Evolutionary conservation across 1,139 yeast genomes (phyloP).

Genomic region (Yamadazyma taylorii): DNA sequence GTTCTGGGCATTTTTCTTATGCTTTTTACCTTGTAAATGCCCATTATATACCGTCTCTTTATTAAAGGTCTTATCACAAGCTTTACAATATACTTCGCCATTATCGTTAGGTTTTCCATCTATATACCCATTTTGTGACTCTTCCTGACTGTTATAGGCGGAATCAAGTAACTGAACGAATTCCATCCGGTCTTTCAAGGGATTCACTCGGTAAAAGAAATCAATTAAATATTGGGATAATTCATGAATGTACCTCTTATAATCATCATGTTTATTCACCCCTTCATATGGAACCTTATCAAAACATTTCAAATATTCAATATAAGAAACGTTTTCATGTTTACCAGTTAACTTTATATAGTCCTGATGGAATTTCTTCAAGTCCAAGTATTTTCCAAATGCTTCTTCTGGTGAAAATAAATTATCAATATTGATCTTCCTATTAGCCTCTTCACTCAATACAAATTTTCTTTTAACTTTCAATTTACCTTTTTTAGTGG

Average conservation of each 20-base stretch:
- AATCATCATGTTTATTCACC: slow-evolving; percentile 30
- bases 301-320: slow-evolving; percentile 51
- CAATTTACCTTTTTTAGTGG: slow-evolving; percentile 22
- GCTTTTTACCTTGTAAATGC: slow-evolving; percentile 79
- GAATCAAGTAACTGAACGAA: slow-evolving; percentile 28
- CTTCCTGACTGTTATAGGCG: background rate
- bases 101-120: slow-evolving; percentile 19
- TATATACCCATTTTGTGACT: slow-evolving; percentile 7
- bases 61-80: slow-evolving; percentile 64
- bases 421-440: slow-evolving; percentile 41
- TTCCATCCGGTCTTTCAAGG: slow-evolving; percentile 44
- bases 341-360: slow-evolving; percentile 49
- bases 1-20: slow-evolving; percentile 48
- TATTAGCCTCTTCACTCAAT: slow-evolving; percentile 51
- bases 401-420: slow-evolving; percentile 61
- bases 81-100: slow-evolving; percentile 54
- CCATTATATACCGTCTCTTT: slow-evolving; percentile 64
- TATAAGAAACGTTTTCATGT: slow-evolving; percentile 42
- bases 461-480: slow-evolving; percentile 35
- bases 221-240: slow-evolving; percentile 46
- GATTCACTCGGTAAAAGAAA: slow-evolving; percentile 49
- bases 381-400: slow-evolving; percentile 65
- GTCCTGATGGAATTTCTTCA: slow-evolving; percentile 46
- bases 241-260: slow-evolving; percentile 42
- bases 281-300: slow-evolving; percentile 36